phyloP scores from a whole-genome alignment of 2,329 filamentous ascomycete genomes.

The Sarocladiaceae sp. region DNA sequence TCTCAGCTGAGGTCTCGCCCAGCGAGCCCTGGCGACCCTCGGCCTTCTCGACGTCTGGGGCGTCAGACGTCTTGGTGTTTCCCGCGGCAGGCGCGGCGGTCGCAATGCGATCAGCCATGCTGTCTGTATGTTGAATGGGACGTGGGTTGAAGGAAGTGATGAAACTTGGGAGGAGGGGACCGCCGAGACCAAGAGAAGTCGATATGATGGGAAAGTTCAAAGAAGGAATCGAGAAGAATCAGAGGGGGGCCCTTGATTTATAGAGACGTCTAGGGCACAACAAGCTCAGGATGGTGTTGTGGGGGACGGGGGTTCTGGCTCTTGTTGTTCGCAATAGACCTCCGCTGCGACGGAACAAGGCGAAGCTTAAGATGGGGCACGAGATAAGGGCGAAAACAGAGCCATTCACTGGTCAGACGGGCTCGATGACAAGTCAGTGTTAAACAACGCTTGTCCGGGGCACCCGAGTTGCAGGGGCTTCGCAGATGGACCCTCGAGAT shows the following conservation, averaged over 20 bases:
- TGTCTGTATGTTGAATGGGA: slow-evolving; percentile 4
- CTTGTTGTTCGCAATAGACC: not conserved
- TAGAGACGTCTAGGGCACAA: slow-evolving; percentile 6
- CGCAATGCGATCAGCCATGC: slow-evolving; percentile 3
- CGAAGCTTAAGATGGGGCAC: slow-evolving; percentile 7
- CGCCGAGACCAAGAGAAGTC: not conserved
- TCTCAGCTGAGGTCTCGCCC: not conserved
- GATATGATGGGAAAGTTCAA: slow-evolving; percentile 4
- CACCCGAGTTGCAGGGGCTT: slow-evolving; percentile 3
- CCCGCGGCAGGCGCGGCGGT: not conserved
- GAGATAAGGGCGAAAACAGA: slow-evolving; percentile 6
- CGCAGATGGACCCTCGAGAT: not conserved
- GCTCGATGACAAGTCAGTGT: slow-evolving; percentile 4
- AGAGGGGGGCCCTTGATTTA: slow-evolving; percentile 7
- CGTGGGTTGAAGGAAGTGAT: not conserved
- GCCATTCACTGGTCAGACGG: slow-evolving; percentile 1
- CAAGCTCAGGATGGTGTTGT: slow-evolving; percentile 8
- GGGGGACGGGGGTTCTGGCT: not conserved
- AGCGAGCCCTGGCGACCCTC: not conserved
- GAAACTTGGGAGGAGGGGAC: not conserved
- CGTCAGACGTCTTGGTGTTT: not conserved
- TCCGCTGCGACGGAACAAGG: slow-evolving; percentile 6
- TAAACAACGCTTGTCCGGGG: slow-evolving; percentile 5
- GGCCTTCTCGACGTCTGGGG: slow-evolving; percentile 4
- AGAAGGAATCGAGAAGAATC: not conserved